Percentiles rank a stretch among this genome's conserved stretches.
Evolutionary conservation across 495 filamentous ascomycete genomes (phyloP).

Genomic region (Penicillium manginii): DNA sequence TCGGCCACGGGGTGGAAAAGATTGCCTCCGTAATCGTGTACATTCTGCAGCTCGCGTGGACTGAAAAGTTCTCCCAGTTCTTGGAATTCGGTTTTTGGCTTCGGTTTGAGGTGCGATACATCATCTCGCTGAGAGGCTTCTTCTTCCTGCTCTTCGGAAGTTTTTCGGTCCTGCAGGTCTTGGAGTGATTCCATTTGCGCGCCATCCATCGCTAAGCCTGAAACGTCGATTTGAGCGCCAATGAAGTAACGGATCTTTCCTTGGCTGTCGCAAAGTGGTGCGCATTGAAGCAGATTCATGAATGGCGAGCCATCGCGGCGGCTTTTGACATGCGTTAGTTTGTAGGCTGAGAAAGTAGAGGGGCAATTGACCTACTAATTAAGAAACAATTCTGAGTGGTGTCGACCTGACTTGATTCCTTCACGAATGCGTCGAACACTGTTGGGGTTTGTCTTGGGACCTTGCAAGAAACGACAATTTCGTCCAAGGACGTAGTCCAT

Average conservation of each 20-base stretch:
- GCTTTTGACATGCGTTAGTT: conserved; percentile 27
- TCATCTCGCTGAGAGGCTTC: conserved; percentile 1
- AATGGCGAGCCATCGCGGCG: conserved; percentile 65
- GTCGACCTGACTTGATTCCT: conserved; percentile 58
- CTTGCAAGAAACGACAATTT: conserved; percentile 66
- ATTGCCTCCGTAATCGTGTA: conserved; percentile 41
- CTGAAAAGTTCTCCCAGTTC: conserved; percentile 62
- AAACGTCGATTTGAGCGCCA: conserved; percentile 62
- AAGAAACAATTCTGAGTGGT: conserved; percentile 68
- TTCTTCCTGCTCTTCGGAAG: conserved; percentile 15
- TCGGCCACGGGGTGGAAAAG: conserved; percentile 35
- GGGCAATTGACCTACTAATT: conserved; percentile 59
- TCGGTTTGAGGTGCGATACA: background rate
- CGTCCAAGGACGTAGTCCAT: conserved; percentile 60
- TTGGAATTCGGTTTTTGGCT: conserved; percentile 47
- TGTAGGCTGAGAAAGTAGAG: background rate
- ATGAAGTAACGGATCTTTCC: conserved; percentile 54
- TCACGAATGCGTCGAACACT: conserved; percentile 59
- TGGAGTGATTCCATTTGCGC: conserved; percentile 59
- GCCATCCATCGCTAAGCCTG: conserved; percentile 55
- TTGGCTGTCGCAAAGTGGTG: conserved; percentile 61
- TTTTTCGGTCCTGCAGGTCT: conserved; percentile 25
- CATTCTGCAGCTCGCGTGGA: conserved; percentile 54
- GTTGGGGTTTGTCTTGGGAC: conserved; percentile 54
- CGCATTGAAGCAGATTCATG: conserved; percentile 64